Base-by-base conservation (phyloP, 371 early-diverging fungal genomes). In the Sporodiniella umbellata region DNA sequence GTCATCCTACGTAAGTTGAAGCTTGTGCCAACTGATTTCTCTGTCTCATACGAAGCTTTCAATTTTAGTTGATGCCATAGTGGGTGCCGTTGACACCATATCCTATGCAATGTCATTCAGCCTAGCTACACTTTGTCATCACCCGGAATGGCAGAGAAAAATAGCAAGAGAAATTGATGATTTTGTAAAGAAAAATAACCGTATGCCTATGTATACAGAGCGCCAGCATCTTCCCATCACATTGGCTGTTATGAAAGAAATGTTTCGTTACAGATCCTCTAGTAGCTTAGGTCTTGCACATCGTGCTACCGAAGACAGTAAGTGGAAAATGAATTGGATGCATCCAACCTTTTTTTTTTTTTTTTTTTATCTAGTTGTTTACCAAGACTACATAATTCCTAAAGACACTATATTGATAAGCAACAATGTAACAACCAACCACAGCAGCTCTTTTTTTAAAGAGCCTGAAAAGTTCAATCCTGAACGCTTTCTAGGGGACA, bases 1-100 rank as follows among this genome's bases (percentile, higher is more conserved):
- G 48, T 63, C 1, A 46, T 60, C 8, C 48, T 56, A 22, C 46
- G 72, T 67, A 67, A 50, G n/a, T n/a, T n/a, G n/a, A n/a, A n/a
- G n/a, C n/a, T n/a, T n/a, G n/a, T n/a, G n/a, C n/a, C n/a, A n/a
- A n/a, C n/a, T n/a, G n/a, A 3, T n/a, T n/a, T n/a, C n/a, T n/a
- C n/a, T n/a, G n/a, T n/a, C 19, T n/a, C n/a, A n/a, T n/a, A n/a
- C n/a, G n/a, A n/a, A n/a, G n/a, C n/a, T n/a, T n/a, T n/a, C n/a
- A n/a, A n/a, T n/a, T n/a, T n/a, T n/a, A 60, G 60, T 18, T 14
- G 60, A 60, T 37, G 18, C 55, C 4, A 22, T 54, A 24, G 23
- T 42, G 25, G 60, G 46, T 12, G 60, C 55, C 12, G 46, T 43
- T 14, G 60, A 60, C 21, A 60, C 55, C 0, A 14, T 47, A 1